Evolutionary conservation across 768 basidiomycete genomes (phyloP).

Genomic region (Crepidotus variabilis): DNA sequence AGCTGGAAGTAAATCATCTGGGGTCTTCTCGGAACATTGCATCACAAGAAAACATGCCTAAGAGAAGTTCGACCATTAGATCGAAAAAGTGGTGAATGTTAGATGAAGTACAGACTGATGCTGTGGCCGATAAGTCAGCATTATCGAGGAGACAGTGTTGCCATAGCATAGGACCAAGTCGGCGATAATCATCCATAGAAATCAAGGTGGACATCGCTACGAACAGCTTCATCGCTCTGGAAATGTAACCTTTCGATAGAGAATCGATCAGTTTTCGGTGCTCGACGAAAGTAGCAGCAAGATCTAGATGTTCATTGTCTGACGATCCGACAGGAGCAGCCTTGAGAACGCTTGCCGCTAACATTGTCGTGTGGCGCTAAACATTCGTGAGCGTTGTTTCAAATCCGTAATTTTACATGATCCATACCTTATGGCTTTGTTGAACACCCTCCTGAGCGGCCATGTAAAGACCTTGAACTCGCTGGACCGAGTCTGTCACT

Average conservation of each 20-base stretch:
- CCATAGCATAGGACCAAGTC: constrained; percentile 58
- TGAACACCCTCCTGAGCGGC: constrained; percentile 46
- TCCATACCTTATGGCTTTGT: constrained; percentile 38
- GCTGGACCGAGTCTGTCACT: constrained; percentile 33
- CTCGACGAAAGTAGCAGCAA: constrained; percentile 31
- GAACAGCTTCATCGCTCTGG: constrained; percentile 53
- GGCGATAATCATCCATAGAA: constrained; percentile 42
- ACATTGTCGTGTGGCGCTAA: constrained; percentile 17
- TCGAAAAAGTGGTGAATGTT: background rate
- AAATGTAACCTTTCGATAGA: constrained; percentile 39
- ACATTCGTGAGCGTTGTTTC: background rate
- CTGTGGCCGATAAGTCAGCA: constrained; percentile 35
- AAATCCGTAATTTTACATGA: background rate
- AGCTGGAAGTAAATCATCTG: constrained; percentile 41
- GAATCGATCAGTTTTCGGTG: constrained; percentile 38
- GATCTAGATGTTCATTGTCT: constrained; percentile 21
- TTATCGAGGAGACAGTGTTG: constrained; percentile 40
- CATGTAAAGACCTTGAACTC: constrained; percentile 47
- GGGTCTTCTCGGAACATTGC: constrained; percentile 67
- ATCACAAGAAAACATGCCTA: constrained; percentile 65
- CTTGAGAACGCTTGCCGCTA: constrained; percentile 11
- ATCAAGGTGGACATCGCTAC: constrained; percentile 60
- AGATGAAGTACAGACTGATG: constrained; percentile 39
- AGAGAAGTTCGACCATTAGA: background rate
- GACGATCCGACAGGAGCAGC: constrained; percentile 1